phyloP scores from a whole-genome alignment of 2,329 filamentous ascomycete species.

The Aurifilum marmelostoma region DNA sequence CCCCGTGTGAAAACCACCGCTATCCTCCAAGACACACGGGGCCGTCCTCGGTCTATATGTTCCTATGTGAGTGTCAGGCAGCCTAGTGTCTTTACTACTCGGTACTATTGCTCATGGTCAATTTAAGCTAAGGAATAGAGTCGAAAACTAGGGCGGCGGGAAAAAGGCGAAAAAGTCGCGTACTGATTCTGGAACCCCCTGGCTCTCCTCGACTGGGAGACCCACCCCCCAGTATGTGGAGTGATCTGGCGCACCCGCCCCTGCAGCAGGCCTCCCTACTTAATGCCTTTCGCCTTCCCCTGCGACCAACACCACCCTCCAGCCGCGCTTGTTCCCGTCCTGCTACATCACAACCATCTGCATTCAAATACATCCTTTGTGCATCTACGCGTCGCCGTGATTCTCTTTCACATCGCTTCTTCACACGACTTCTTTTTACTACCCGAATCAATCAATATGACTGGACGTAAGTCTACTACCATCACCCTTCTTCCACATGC shows the following conservation, averaged over 20 bases:
- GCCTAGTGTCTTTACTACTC: not conserved
- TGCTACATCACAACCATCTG: slow-evolving; percentile 13
- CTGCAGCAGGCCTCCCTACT: slow-evolving; percentile 23
- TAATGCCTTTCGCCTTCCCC: slow-evolving; percentile 27
- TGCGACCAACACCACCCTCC: slow-evolving; percentile 22
- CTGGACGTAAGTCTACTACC: slow-evolving; percentile 40
- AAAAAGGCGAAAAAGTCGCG: not conserved
- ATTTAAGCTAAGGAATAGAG: not conserved
- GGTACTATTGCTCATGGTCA: not conserved
- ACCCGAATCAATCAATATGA: slow-evolving; percentile 36
- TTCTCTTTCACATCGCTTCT: slow-evolving; percentile 24
- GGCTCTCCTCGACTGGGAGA: not conserved
- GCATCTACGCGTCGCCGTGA: slow-evolving; percentile 15
- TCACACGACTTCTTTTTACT: slow-evolving; percentile 22
- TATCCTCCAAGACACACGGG: too few species aligned
- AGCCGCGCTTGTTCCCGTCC: slow-evolving; percentile 17
- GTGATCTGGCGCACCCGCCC: slow-evolving; percentile 20
- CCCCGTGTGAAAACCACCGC: not conserved
- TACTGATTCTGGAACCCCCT: slow-evolving; percentile 4
- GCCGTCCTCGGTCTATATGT: too few species aligned
- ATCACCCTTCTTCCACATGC: not conserved
- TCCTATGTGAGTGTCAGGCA: not conserved
- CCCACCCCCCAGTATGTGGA: not conserved
- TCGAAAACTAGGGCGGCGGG: not conserved
- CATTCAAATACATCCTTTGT: not conserved